These are phyloP conservation scores for Colletotrichum lentis DNA, from an alignment of 2,329 filamentous ascomycete genomes.

Conservation along the genomic window DNA sequence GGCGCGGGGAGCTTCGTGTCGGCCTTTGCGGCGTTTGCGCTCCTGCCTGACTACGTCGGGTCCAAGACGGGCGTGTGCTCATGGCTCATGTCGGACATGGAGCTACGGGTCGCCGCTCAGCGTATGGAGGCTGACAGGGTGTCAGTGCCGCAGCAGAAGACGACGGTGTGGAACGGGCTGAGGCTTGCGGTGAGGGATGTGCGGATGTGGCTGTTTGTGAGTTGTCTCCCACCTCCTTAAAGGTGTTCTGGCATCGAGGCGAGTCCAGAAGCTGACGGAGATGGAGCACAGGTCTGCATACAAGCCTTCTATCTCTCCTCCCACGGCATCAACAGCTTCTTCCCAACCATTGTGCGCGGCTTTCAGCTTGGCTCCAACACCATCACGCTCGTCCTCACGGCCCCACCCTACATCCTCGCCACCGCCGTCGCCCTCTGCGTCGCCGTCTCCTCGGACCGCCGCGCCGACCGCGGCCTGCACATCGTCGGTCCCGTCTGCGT, in stretches of 20 bases:
- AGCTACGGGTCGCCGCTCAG: conserved; percentile 38
- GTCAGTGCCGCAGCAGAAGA: conserved; percentile 36
- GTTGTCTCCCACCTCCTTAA: neutral
- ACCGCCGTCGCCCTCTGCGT: conserved; percentile 35
- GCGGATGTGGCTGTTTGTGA: conserved; percentile 42
- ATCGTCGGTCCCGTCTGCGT: conserved; percentile 45
- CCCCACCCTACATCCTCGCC: conserved; percentile 42
- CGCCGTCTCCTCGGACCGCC: conserved; percentile 39
- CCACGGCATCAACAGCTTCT: conserved; percentile 43
- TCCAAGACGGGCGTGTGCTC: conserved; percentile 34
- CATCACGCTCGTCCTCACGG: conserved; percentile 45
- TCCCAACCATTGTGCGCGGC: conserved; percentile 48
- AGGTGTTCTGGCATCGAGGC: no score
- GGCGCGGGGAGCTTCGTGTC: conserved; percentile 53
- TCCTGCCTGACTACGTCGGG: conserved; percentile 41
- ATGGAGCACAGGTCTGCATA: conserved; percentile 32
- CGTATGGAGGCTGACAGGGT: conserved; percentile 40
- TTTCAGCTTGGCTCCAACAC: conserved; percentile 41
- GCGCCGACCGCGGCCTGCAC: conserved; percentile 40
- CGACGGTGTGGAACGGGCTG: conserved; percentile 39
- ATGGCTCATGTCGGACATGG: conserved; percentile 32
- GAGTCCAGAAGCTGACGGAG: neutral
- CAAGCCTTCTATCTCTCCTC: conserved; percentile 40
- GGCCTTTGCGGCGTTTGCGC: conserved; percentile 38
- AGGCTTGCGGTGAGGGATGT: conserved; percentile 40